Conservation (phyloP, 495 filamentous ascomycete genomes). For the Aspergillus indologenus region DNA sequence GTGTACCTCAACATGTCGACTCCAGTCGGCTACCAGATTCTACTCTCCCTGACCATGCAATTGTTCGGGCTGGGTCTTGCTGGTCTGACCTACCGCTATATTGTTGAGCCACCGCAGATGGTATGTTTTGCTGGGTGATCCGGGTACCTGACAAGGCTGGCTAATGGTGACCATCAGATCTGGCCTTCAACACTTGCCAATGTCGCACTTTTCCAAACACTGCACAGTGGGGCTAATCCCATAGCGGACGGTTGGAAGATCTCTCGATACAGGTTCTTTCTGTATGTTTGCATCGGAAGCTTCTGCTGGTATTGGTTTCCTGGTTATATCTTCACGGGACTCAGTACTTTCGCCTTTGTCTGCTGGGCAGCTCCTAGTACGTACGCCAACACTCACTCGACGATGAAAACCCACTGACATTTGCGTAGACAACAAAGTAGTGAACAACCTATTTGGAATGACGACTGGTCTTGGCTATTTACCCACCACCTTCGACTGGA, state of each 20-base stretch:
- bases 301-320: constrained; percentile 79
- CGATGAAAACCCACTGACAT: neutral
- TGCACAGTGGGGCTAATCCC: constrained; percentile 79
- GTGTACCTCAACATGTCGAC: constrained; percentile 28
- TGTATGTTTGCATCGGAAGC: constrained; percentile 59
- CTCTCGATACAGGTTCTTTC: constrained; percentile 78
- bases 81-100: constrained; percentile 55
- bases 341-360: constrained; percentile 84
- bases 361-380: constrained; percentile 85
- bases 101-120: constrained; percentile 76
- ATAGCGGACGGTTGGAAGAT: constrained; percentile 79
- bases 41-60: constrained; percentile 38
- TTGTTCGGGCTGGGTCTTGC: constrained; percentile 51
- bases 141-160: too few relatives aligned
- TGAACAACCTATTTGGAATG: constrained; percentile 66
- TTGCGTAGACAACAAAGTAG: constrained; percentile 25
- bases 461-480: constrained; percentile 81
- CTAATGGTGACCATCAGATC: constrained; percentile 37
- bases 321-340: constrained; percentile 76
- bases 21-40: constrained; percentile 44
- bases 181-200: constrained; percentile 88
- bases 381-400: constrained; percentile 33
- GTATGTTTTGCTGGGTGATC: neutral
- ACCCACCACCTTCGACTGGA: constrained; percentile 88
- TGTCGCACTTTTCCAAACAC: constrained; percentile 79